Base-by-base conservation (phyloP, 257 asterid species). In the Nicotiana knightiana region DNA sequence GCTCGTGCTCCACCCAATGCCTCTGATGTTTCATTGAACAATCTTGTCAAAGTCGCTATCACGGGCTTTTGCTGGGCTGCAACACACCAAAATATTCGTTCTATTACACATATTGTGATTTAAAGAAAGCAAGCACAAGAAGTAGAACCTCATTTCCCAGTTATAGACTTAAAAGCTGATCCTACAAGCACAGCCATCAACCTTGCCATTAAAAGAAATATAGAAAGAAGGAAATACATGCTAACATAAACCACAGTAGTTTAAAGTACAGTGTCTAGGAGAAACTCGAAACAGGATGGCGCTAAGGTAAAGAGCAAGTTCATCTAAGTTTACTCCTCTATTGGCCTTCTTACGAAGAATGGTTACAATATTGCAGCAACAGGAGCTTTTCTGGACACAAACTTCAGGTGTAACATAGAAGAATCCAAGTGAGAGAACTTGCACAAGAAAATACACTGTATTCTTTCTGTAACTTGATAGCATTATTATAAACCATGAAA, bases 11-110 rank as follows among this genome's bases (percentile, higher is more conserved):
- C 99, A 66, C 99, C 99, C 87, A 94, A 82, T 54, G 93, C 96
- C 90, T 93, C 98, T 16, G 91, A 89, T 67, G 98, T 96, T 90
- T 96, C 99, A 2, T 92, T 90, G 84, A 93, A 96, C 70, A 96
- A 97, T 82, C 97, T 88, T 10, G 95, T 93, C 89, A 96, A 88
- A 81, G 97, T 94, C 81, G 92, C 91, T 76, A 96, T 91, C 67
- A 94, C 97, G 76, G 97, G 94, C 90, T 84, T 94, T 88, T 92
- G 97, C n/a, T 88, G 97, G 9, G 95, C 99, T 96, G 95, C 68
- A 89, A 81, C 86, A 83, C 81, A 73, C 77, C 78, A 48, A 46
- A 63, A 15, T 30, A 63, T 57, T 43, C 4, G 24, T 43, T 73
- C 61, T 59, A 73, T 48, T 46, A 71, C 33, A 73, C 35, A 13